phyloP scores from a whole-genome alignment of 2,329 filamentous ascomycete species.

The Epichloe amarillans region DNA sequence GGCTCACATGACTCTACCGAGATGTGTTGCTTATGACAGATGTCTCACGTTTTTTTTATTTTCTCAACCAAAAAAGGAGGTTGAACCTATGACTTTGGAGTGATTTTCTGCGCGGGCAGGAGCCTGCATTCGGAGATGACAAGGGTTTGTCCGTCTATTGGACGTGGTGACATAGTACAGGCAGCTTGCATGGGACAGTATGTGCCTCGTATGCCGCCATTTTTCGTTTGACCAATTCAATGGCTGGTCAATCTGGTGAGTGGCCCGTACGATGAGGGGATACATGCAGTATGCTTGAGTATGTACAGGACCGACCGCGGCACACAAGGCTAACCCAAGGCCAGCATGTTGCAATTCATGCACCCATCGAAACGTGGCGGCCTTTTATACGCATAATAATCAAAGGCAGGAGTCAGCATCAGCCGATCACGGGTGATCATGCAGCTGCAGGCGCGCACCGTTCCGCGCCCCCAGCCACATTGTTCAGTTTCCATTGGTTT shows the following conservation, averaged over 20 bases:
- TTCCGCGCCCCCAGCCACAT: constrained; percentile 12
- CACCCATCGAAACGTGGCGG: constrained; percentile 15
- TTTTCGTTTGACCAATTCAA: background rate
- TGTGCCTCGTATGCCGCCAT: background rate
- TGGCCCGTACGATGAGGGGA: constrained; percentile 2
- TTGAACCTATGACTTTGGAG: background rate
- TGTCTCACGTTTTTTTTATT: background rate
- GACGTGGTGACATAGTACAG: background rate
- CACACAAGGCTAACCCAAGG: background rate
- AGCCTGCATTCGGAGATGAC: background rate
- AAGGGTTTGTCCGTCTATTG: background rate
- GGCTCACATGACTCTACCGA: constrained; percentile 1
- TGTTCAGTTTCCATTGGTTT: background rate
- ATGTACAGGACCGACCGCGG: constrained; percentile 5
- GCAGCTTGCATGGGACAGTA: background rate
- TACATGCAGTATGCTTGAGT: background rate
- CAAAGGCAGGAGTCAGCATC: constrained; percentile 3
- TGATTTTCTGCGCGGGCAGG: background rate
- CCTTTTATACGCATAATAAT: constrained; percentile 12
- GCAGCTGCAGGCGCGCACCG: constrained; percentile 24
- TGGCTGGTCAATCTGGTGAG: background rate
- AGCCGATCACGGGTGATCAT: constrained; percentile 21
- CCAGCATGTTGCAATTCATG: background rate
- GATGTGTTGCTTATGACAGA: background rate
- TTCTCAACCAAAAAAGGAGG: background rate